Percentiles rank a stretch among this genome's conserved stretches.
These are phyloP conservation scores for Ceratocystis cacaofunesta DNA, from an alignment of 2,329 filamentous ascomycete genomes.

Conservation along the genomic window DNA sequence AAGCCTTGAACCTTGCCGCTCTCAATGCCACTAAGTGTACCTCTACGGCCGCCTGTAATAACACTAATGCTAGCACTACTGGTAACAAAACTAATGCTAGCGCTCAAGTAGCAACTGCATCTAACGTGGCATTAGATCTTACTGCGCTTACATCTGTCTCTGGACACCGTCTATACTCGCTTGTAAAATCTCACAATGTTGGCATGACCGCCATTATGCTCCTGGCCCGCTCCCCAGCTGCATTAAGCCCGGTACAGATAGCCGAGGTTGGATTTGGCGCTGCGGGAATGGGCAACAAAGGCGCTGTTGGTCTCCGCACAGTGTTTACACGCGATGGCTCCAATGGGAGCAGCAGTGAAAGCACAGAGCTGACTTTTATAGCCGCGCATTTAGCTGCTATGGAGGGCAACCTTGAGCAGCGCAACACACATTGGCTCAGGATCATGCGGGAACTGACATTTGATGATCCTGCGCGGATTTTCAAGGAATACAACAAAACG, in stretches of 20 bases:
- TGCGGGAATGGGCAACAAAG: conserved; percentile 89
- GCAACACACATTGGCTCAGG: conserved; percentile 79
- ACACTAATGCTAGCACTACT: not conserved
- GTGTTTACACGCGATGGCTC: conserved; percentile 34
- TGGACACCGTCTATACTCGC: conserved; percentile 42
- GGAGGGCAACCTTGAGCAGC: conserved; percentile 58
- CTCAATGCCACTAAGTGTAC: conserved; percentile 24
- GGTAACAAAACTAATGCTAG: not conserved
- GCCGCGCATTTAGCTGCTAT: conserved; percentile 78
- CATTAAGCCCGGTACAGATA: conserved; percentile 53
- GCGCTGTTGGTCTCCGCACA: conserved; percentile 66
- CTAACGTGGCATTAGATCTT: conserved; percentile 17
- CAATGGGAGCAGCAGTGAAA: conserved; percentile 22
- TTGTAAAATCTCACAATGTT: conserved; percentile 56
- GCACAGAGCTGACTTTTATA: conserved; percentile 65
- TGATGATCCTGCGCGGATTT: conserved; percentile 33
- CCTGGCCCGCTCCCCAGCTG: conserved; percentile 52
- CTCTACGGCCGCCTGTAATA: conserved; percentile 4
- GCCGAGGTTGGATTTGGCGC: conserved; percentile 74
- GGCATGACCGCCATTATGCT: conserved; percentile 86
- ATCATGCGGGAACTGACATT: conserved; percentile 75
- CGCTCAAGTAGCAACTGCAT: not conserved
- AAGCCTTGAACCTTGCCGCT: conserved; percentile 57
- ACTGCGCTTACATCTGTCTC: conserved; percentile 14
- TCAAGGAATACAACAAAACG: conserved; percentile 18